Evolutionary conservation across 2,329 filamentous ascomycete species (phyloP).

Genomic region (Microdochium trichocladiopsis): DNA sequence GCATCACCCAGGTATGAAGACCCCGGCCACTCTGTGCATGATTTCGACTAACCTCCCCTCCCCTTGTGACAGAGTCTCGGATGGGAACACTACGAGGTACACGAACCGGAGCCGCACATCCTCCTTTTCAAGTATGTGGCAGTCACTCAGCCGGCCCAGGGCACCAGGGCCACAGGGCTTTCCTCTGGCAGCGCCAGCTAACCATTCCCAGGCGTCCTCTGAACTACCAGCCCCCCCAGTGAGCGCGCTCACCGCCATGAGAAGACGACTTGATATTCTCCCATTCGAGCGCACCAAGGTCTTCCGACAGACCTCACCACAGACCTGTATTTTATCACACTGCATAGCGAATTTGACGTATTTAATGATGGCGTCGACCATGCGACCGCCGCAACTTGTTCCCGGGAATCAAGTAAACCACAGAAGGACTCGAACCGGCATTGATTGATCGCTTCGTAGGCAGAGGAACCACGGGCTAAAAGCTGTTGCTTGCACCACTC

Average conservation of each 20-base stretch:
- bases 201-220: conserved; percentile 59
- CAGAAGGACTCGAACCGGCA: background rate
- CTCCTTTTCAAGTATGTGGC: conserved; percentile 87
- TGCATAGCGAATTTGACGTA: conserved; percentile 26
- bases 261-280: conserved; percentile 5
- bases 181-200: background rate
- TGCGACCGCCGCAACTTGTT: conserved; percentile 15
- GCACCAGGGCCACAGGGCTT: no score
- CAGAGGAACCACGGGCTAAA: no score
- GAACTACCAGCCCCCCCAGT: conserved; percentile 71
- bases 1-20: conserved; percentile 80
- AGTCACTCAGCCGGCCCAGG: no score
- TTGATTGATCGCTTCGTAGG: no score
- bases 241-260: conserved; percentile 14
- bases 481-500: no score
- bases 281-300: background rate
- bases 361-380: conserved; percentile 19
- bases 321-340: background rate
- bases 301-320: conserved; percentile 8
- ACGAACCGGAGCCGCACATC: conserved; percentile 97
- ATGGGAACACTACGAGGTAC: conserved; percentile 99
- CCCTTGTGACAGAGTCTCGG: conserved; percentile 69
- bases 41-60: conserved; percentile 1
- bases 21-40: background rate
- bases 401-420: background rate